These are phyloP conservation scores for Beauveria bassiana DNA, from an alignment of 2,329 filamentous ascomycete species.

Conservation along the genomic window DNA sequence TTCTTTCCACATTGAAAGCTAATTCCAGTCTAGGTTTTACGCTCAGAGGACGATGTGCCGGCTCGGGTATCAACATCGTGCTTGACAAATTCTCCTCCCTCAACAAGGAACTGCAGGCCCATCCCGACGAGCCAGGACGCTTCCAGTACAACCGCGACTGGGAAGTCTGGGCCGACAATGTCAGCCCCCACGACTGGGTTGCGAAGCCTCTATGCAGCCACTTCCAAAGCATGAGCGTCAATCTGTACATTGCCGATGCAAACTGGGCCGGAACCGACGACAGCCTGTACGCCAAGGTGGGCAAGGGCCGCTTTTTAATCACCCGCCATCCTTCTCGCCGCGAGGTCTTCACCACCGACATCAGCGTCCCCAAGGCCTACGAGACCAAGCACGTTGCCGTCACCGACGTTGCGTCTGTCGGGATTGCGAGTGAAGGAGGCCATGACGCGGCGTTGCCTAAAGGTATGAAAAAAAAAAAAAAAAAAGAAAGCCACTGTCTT, in stretches of 20 bases:
- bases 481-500: too few relatives aligned
- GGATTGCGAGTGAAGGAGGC: not conserved
- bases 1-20: not conserved
- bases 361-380: slow-evolving; percentile 72
- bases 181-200: not conserved
- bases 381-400: slow-evolving; percentile 81
- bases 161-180: not conserved
- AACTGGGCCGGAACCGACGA: not conserved
- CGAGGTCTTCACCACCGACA: slow-evolving; percentile 30
- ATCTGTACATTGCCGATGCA: not conserved
- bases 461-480: not conserved
- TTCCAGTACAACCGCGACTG: not conserved
- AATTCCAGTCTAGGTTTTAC: not conserved
- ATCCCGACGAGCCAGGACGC: not conserved
- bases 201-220: not conserved
- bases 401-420: slow-evolving; percentile 67
- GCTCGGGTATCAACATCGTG: not conserved
- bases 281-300: not conserved
- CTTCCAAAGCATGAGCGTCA: not conserved
- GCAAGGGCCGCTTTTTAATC: not conserved
- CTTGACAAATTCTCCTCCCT: not conserved
- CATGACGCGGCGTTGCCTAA: not conserved
- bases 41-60: not conserved
- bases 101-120: not conserved
- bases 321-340: not conserved